Evolutionary conservation across 768 basidiomycete species (phyloP), one percentile per base, ranked within the genome.

Genomic region (Rhodotorula toruloides): DNA sequence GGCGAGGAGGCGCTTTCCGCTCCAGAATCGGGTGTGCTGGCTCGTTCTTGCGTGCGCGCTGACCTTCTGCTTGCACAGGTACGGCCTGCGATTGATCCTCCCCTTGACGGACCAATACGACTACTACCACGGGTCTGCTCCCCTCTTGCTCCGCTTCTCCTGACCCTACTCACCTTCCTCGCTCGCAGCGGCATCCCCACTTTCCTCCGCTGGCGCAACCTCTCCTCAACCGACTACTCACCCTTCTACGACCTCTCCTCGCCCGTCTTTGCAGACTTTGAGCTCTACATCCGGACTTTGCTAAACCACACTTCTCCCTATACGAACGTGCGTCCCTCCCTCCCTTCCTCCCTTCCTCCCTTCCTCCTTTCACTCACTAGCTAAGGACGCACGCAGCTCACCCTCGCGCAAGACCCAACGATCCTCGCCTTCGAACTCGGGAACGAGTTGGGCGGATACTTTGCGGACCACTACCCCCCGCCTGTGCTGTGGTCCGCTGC

Each of bases 401-500:
- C 58, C 21, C 47, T 70, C 49, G 65, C 65, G 3, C 27, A 57
- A 3, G 74, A 75, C 44, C 69, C 74, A 0, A 74, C 74, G 27
- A 65, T 75, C 22, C 48, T 74, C 54, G 71, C 71, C 0, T 71
- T 72, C 47, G 74, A 75, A 48, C 70, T 71, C 0, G 74, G 74
- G 5, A 75, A 75, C 64, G 74, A 75, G 47, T 65, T 73, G 11
- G 71, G 68, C 11, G 63, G 63, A 2, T 73, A 54, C 47, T 48
- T 59, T 2, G 63, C 59, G 5, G 32, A 39, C 4, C 2, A n/a
- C 19, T 56, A 50, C 25, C 58, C 67, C 19, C 68, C 74, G 1
- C 68, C 74, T 0, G 61, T 58, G 22, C 63, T 58, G 12, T 75
- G 74, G 74, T 68, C 71, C 1, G 55, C 52, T 4, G 48, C 59